Percentiles rank a stretch among this genome's conserved stretches.
These are phyloP conservation scores for Psilocybe mexicana DNA, from an alignment of 1,284 basidiomycete genomes.

Conservation along the genomic window DNA sequence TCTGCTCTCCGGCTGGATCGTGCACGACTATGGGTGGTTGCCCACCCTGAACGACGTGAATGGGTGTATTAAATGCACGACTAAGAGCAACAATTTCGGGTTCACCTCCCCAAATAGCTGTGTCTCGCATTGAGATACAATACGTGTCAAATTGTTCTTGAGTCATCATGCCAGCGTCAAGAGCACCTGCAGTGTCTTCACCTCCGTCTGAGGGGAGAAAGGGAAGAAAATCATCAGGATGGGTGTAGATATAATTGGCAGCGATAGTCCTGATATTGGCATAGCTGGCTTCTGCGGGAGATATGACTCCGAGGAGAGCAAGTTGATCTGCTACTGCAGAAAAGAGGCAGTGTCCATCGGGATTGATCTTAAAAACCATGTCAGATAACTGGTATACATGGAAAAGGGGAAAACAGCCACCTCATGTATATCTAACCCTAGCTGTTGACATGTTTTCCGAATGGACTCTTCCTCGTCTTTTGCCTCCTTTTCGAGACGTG, in stretches of 20 bases:
- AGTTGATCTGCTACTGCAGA: conserved; percentile 93
- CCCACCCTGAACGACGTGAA: conserved; percentile 89
- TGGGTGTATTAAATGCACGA: conserved; percentile 81
- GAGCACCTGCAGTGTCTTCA: conserved; percentile 74
- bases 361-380: conserved; percentile 65
- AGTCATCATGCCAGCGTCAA: conserved; percentile 74
- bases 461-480: conserved; percentile 77
- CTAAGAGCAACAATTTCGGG: conserved; percentile 94
- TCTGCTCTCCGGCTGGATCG: conserved; percentile 45
- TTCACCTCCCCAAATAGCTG: conserved; percentile 95
- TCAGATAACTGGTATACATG: conserved; percentile 2
- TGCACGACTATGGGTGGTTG: conserved; percentile 85
- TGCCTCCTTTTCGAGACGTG: conserved; percentile 67
- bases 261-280: conserved; percentile 68
- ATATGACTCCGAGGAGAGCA: conserved; percentile 59
- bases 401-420: conserved; percentile 35
- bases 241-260: conserved; percentile 79
- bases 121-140: conserved; percentile 79
- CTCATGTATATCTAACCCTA: conserved; percentile 72
- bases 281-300: conserved; percentile 58
- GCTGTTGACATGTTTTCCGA: conserved; percentile 62
- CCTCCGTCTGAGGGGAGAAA: conserved; percentile 83
- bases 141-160: conserved; percentile 73
- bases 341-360: conserved; percentile 96
- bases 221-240: conserved; percentile 91